Evolutionary conservation across 805 yeast species (phyloP), one percentile per base, ranked within the genome.

Genomic region (Kazachstania psychrophila): DNA sequence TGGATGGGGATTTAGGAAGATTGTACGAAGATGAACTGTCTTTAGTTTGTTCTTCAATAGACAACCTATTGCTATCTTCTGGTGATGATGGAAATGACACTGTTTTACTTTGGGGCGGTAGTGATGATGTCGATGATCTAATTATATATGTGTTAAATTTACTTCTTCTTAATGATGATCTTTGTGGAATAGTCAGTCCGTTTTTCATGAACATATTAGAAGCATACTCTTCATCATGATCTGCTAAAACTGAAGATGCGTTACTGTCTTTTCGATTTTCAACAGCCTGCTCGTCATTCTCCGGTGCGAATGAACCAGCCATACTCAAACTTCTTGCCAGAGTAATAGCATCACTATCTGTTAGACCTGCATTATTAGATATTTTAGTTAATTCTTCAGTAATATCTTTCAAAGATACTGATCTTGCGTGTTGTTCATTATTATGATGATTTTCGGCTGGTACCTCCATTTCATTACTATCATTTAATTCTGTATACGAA

Each of bases 291-390:
- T 31, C 34, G 26, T 31, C 42, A 14, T 38, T 27, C 8, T 8
- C 3, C 9, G 33, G 27, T 2, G 41, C 68, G 10, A 82, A 81
- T 20, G 80, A 64, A 0, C 85, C 74, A 0, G 81, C 71, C 32
- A 84, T 71, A 2, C 89, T 79, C 33, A 86, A 66, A 1, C 92
- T 77, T 50, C 94, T 66, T 0, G 94, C 95, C 38, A 85, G 65
- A 0, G 94, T 76, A 5, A 80, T 79, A 0, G 95, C 94, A 62
- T 85, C 94, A 27, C 78, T 72, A 4, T 86, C 77, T 36, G 76
- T 79, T 58, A 83, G 61, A 0, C 94, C 92, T 0, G 89, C 94
- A 58, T 77, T 65, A 45, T 77, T 79, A 0, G 89, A 76, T 31
- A 87, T 64, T 31, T 70, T 74, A 45, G 83, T 81, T 37, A 88